Conservation (phyloP, 2,329 filamentous ascomycete species). For the Fusarium tuaranense region DNA sequence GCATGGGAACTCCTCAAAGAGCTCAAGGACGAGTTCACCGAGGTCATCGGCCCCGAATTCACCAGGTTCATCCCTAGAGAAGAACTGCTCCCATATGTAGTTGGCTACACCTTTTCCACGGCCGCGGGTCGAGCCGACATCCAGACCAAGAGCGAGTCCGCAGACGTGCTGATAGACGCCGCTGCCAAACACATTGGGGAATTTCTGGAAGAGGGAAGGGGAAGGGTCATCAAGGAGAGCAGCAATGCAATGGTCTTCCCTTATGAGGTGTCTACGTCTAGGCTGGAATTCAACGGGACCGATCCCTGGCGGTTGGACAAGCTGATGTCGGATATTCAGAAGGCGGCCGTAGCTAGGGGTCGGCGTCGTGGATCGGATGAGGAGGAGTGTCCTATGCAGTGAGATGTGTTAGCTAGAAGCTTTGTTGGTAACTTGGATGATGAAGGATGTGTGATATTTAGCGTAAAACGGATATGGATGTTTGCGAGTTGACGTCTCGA, state of each 20-base stretch:
- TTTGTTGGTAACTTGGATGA: too few relatives aligned
- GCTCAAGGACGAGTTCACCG: conserved; percentile 12
- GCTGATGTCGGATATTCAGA: neutral
- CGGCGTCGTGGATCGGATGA: too few relatives aligned
- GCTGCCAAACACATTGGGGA: too few relatives aligned
- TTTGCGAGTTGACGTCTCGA: neutral
- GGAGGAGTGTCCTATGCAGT: neutral
- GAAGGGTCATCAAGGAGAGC: too few relatives aligned
- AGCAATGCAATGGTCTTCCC: too few relatives aligned
- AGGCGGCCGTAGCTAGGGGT: neutral
- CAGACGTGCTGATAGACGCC: too few relatives aligned
- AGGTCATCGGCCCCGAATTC: neutral
- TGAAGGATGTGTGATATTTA: neutral
- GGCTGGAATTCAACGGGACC: too few relatives aligned
- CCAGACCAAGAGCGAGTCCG: too few relatives aligned
- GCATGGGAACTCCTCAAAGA: conserved; percentile 1
- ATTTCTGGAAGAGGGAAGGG: too few relatives aligned
- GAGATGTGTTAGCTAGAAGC: neutral
- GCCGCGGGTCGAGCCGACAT: too few relatives aligned
- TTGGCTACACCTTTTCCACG: conserved; percentile 48
- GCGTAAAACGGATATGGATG: neutral
- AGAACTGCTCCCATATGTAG: conserved; percentile 11
- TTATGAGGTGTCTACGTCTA: too few relatives aligned
- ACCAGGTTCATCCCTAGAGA: conserved; percentile 6
- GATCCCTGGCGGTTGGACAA: too few relatives aligned